A percentile compares a stretch with the other conserved stretches of the same genome.
Conservation (phyloP, 306 rosid species). For the Acacia melanoxylon region DNA sequence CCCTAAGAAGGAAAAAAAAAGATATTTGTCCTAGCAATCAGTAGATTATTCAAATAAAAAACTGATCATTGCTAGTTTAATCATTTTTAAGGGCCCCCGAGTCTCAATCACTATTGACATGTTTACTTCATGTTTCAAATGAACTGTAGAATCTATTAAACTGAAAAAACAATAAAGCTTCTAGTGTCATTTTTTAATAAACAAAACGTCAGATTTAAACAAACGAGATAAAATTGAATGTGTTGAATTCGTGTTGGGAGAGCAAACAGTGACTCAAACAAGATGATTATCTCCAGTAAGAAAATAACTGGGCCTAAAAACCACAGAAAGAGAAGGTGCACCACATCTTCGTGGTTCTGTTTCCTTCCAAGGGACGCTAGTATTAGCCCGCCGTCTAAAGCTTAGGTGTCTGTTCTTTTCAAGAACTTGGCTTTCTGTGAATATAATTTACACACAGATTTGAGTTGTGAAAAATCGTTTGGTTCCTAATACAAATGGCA, state of each 20-base stretch:
- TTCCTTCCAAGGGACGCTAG: background rate
- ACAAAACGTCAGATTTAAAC: too few species aligned
- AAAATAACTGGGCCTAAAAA: too few species aligned
- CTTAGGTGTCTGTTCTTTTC: background rate
- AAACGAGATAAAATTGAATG: too few species aligned
- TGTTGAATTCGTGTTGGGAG: too few species aligned
- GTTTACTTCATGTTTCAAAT: background rate
- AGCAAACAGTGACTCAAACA: too few species aligned
- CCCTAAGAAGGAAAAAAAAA: background rate
- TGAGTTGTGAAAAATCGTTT: background rate
- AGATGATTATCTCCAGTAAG: too few species aligned
- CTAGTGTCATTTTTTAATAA: background rate
- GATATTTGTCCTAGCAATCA: background rate
- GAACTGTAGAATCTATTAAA: background rate
- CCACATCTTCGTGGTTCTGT: background rate
- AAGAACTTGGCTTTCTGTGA: background rate
- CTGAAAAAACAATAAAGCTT: background rate
- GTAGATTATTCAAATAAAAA: background rate
- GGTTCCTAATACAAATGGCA: background rate
- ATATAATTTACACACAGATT: background rate
- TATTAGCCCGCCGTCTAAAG: background rate
- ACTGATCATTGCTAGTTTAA: background rate
- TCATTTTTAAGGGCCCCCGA: background rate
- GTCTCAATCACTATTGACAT: background rate
- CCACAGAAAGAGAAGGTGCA: background rate